These are phyloP conservation scores for Sclerotinia nivalis DNA, from an alignment of 2,329 filamentous ascomycete species.

Conservation along the genomic window DNA sequence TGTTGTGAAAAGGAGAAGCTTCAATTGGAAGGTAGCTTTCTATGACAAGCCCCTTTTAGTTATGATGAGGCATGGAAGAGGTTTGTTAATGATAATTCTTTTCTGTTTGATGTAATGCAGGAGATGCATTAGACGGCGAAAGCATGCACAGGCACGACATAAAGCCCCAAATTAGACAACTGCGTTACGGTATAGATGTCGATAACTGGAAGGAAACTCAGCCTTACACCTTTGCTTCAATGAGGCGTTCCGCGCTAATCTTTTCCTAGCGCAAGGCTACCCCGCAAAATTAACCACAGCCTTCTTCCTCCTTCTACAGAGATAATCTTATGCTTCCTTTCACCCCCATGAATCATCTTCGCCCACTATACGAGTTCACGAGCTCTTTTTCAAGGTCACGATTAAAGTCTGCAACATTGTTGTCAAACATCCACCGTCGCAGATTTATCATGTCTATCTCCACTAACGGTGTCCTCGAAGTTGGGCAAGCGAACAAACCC, in stretches of 20 bases:
- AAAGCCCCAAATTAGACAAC: background rate
- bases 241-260: background rate
- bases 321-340: background rate
- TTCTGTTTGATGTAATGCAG: background rate
- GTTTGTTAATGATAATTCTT: background rate
- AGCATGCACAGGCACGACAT: background rate
- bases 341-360: constrained; percentile 14
- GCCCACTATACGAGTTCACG: background rate
- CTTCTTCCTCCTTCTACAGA: background rate
- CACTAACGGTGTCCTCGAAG: background rate
- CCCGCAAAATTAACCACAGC: constrained; percentile 2
- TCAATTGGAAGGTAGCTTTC: background rate
- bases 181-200: background rate
- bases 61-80: background rate
- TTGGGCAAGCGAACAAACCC: constrained; percentile 2
- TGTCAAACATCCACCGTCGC: background rate
- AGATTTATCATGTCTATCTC: constrained; percentile 15
- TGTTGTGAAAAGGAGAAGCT: background rate
- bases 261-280: constrained; percentile 14
- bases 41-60: too few relatives aligned
- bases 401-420: background rate
- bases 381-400: background rate
- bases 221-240: background rate
- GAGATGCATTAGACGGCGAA: background rate
- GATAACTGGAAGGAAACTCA: background rate